A percentile compares a stretch with the other conserved stretches of the same genome.
These are phyloP conservation scores for Vitis labrusca DNA, from an alignment of 164 flowering plant genomes.

Conservation along the genomic window DNA sequence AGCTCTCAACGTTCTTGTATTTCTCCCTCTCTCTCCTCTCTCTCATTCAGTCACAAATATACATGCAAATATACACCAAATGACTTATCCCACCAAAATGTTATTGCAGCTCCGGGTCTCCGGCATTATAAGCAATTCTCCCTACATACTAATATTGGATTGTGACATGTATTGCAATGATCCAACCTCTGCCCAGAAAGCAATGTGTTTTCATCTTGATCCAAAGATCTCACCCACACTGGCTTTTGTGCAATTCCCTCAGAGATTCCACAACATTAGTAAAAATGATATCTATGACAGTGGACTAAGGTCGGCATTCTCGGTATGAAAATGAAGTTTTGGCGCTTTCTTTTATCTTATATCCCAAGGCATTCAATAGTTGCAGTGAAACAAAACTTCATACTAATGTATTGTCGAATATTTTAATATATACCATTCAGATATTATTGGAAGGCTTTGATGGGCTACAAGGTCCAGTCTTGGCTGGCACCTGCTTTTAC, in stretches of 20 bases:
- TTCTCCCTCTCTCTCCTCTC: background rate
- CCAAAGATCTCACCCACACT: slow-evolving; percentile 26
- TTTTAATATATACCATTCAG: slow-evolving; percentile 13
- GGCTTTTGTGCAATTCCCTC: slow-evolving; percentile 57
- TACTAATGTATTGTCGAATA: background rate
- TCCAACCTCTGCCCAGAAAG: slow-evolving; percentile 46
- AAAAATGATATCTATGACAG: slow-evolving; percentile 46
- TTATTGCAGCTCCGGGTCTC: slow-evolving; percentile 56
- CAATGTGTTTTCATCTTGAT: slow-evolving; percentile 59
- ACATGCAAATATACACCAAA: background rate
- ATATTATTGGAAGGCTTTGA: slow-evolving; percentile 37
- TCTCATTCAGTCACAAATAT: background rate
- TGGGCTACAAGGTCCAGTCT: slow-evolving; percentile 44
- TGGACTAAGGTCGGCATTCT: slow-evolving; percentile 20
- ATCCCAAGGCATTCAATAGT: too few relatives aligned
- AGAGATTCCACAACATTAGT: slow-evolving; percentile 39
- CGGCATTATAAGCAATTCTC: slow-evolving; percentile 44
- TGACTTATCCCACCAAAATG: background rate
- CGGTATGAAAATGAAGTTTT: slow-evolving; percentile 12
- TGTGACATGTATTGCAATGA: slow-evolving; percentile 65
- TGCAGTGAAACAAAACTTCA: too few relatives aligned
- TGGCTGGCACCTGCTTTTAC: slow-evolving; percentile 44
- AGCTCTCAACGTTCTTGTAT: slow-evolving; percentile 55
- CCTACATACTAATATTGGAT: slow-evolving; percentile 46
- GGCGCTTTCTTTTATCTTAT: background rate